Percentiles rank a stretch among this genome's conserved stretches.
phyloP scores from a whole-genome alignment of 2,329 filamentous ascomycete genomes.

The Botryotinia globosa region DNA sequence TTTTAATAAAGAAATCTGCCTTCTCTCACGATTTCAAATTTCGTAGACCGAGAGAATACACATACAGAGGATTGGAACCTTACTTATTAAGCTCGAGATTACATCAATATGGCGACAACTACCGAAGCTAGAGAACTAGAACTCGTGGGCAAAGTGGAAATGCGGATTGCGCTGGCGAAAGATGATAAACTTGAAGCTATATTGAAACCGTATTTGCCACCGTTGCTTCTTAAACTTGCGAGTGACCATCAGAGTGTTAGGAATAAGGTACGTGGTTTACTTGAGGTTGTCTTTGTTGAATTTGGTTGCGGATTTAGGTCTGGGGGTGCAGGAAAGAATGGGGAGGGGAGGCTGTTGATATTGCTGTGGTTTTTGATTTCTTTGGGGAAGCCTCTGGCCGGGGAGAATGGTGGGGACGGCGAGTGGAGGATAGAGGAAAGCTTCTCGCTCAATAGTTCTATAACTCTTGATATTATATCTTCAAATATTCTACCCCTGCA shows the following conservation, averaged over 20 bases:
- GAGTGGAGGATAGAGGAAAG: not conserved
- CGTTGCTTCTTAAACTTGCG: slow-evolving; percentile 79
- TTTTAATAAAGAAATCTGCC: not conserved
- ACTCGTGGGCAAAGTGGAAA: slow-evolving; percentile 80
- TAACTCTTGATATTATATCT: not conserved
- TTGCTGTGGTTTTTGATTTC: not conserved
- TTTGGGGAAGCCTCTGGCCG: not conserved
- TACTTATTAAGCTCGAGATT: not conserved
- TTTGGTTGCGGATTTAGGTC: not conserved
- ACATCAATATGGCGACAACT: slow-evolving; percentile 22
- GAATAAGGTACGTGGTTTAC: slow-evolving; percentile 57
- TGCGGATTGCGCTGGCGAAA: slow-evolving; percentile 68
- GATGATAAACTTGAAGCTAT: slow-evolving; percentile 79
- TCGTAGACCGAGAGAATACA: not conserved
- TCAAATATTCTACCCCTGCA: not conserved
- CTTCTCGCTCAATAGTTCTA: not conserved
- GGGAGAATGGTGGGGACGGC: not conserved
- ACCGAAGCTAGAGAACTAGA: slow-evolving; percentile 58
- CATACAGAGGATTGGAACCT: not conserved
- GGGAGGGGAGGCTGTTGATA: not conserved
- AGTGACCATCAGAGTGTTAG: slow-evolving; percentile 79
- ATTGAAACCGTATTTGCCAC: slow-evolving; percentile 74
- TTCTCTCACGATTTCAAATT: not conserved
- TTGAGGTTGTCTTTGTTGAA: not conserved
- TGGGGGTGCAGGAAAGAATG: not conserved